These are phyloP conservation scores for Tricholoma terreum DNA, from an alignment of 768 basidiomycete genomes.

Conservation along the genomic window DNA sequence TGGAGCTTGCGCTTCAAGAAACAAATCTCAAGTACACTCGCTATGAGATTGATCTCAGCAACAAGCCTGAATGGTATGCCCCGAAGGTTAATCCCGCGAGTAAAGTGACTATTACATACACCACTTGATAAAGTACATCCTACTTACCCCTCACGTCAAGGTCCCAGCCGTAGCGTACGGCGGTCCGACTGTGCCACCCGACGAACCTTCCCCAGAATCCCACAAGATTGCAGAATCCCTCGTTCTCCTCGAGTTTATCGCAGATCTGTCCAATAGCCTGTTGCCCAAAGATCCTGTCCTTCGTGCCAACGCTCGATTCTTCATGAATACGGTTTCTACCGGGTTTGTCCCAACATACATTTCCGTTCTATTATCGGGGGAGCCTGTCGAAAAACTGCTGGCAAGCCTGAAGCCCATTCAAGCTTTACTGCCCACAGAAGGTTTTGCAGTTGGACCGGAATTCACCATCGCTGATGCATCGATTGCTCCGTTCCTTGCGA, in stretches of 20 bases:
- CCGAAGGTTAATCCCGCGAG: conserved; percentile 62
- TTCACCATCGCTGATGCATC: conserved; percentile 67
- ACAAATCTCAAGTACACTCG: conserved; percentile 44
- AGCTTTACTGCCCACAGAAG: conserved; percentile 43
- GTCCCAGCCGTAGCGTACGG: conserved; percentile 62
- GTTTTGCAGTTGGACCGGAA: conserved; percentile 41
- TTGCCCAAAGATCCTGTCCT: conserved; percentile 54
- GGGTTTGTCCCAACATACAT: conserved; percentile 40
- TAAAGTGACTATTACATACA: conserved; percentile 42
- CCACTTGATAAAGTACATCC: too few species aligned
- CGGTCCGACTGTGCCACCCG: conserved; percentile 52
- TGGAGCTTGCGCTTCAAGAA: conserved; percentile 61
- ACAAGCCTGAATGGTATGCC: conserved; percentile 71
- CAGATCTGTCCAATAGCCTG: conserved; percentile 53
- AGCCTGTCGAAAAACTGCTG: conserved; percentile 39
- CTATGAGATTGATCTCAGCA: conserved; percentile 56
- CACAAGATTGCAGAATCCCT: conserved; percentile 63
- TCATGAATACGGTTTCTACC: conserved; percentile 52
- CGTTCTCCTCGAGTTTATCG: conserved; percentile 63
- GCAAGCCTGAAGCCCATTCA: conserved; percentile 47
- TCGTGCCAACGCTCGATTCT: conserved; percentile 60
- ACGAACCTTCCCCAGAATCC: conserved; percentile 57
- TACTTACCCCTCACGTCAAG: conserved; percentile 22
- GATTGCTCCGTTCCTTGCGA: conserved; percentile 58
- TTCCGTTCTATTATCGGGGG: conserved; percentile 36